A percentile compares a stretch with the other conserved stretches of the same genome.
These are phyloP conservation scores for Backusella morwellensis DNA, from an alignment of 192 early-diverging fungal genomes.

Conservation along the genomic window DNA sequence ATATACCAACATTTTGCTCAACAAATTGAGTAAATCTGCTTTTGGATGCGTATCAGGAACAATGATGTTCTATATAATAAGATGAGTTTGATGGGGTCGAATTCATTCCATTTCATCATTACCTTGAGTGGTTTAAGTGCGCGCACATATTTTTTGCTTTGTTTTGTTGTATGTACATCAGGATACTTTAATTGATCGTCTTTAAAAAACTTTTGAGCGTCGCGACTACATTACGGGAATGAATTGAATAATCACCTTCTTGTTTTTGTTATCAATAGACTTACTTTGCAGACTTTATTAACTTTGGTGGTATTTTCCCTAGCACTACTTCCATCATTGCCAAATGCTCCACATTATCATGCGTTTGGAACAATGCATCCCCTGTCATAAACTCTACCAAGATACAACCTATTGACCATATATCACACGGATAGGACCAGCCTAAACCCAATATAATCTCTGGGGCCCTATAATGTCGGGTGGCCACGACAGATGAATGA, in stretches of 20 bases:
- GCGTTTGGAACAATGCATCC: constrained; percentile 96
- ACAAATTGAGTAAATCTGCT: constrained; percentile 63
- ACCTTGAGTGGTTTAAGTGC: constrained; percentile 56
- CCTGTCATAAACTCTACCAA: constrained; percentile 95
- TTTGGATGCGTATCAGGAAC: constrained; percentile 45
- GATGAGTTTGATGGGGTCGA: too few species aligned
- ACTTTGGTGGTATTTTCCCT: constrained; percentile 71
- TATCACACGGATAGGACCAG: constrained; percentile 98
- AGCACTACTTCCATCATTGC: constrained; percentile 95
- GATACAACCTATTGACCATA: constrained; percentile 99
- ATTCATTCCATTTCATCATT: neutral
- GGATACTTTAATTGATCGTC: constrained; percentile 52
- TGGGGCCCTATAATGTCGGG: constrained; percentile 96
- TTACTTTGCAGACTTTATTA: constrained; percentile 56
- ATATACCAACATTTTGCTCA: constrained; percentile 72
- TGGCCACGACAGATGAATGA: constrained; percentile 91
- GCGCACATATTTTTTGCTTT: constrained; percentile 64
- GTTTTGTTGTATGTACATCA: constrained; percentile 50
- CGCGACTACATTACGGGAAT: constrained; percentile 25
- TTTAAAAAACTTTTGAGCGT: constrained; percentile 57
- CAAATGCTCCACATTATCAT: constrained; percentile 96
- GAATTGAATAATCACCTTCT: neutral
- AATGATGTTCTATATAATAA: constrained; percentile 41
- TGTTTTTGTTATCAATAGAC: neutral
- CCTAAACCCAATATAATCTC: constrained; percentile 92